A percentile compares a stretch with the other conserved stretches of the same genome.
phyloP scores from a whole-genome alignment of 306 rosid genomes.

The Castanopsis chinensis region DNA sequence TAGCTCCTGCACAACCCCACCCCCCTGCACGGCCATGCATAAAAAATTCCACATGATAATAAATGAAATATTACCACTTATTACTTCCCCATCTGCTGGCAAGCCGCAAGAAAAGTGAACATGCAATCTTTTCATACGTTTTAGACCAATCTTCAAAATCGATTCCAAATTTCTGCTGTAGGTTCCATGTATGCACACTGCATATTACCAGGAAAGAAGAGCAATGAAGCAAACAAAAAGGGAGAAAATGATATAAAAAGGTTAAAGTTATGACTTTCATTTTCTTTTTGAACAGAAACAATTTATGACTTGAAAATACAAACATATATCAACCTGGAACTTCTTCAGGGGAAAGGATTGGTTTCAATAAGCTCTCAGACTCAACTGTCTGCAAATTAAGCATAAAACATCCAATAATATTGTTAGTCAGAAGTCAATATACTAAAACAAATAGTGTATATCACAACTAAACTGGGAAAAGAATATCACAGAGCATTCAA shows the following conservation, averaged over 20 bases:
- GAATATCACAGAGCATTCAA: background rate
- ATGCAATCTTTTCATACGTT: constrained; percentile 87
- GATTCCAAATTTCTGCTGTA: constrained; percentile 72
- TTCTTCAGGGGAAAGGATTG: constrained; percentile 77
- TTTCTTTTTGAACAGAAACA: background rate
- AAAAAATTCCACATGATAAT: background rate
- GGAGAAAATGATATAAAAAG: background rate
- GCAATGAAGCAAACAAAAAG: constrained; percentile 9
- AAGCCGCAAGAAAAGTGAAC: constrained; percentile 88
- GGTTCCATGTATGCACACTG: constrained; percentile 96
- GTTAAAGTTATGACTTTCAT: background rate
- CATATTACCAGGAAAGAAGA: constrained; percentile 24
- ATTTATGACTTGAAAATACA: background rate
- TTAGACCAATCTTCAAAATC: constrained; percentile 75
- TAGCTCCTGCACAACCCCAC: no score
- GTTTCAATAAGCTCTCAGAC: constrained; percentile 72
- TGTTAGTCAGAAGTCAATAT: background rate
- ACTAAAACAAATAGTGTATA: background rate
- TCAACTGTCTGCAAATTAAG: constrained; percentile 69
- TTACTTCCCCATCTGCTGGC: constrained; percentile 88
- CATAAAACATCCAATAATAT: background rate
- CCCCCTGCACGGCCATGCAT: background rate
- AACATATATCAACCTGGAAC: constrained; percentile 52
- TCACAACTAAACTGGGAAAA: background rate
- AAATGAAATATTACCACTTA: constrained; percentile 61